Evolutionary conservation across 202 grass and related monocot species (phyloP).

Genomic region (Schoenoplectus triqueter): DNA sequence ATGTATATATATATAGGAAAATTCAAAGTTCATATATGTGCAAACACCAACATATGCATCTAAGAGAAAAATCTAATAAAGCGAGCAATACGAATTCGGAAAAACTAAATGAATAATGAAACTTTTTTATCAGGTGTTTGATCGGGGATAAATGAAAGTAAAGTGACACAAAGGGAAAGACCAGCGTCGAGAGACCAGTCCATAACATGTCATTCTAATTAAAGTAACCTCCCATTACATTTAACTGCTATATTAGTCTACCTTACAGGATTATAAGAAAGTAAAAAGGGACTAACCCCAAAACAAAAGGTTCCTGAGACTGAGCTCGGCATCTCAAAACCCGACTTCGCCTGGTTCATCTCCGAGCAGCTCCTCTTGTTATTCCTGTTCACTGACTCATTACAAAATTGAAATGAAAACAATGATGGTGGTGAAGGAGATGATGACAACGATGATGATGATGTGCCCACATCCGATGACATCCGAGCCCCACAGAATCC

Average conservation of each 20-base stretch:
- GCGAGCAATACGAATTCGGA: background rate
- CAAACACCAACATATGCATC: background rate
- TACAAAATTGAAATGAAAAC: conserved; percentile 45
- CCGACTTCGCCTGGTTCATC: conserved; percentile 62
- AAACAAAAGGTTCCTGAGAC: conserved; percentile 57
- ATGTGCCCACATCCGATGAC: conserved; percentile 37
- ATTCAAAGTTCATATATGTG: background rate
- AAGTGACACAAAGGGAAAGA: too few relatives aligned
- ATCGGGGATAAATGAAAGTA: too few relatives aligned
- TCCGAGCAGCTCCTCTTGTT: conserved; percentile 70
- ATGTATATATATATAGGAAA: background rate
- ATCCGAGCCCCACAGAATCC: conserved; percentile 58
- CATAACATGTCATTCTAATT: background rate
- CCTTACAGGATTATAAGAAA: background rate
- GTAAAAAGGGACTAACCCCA: conserved; percentile 55
- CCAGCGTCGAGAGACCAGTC: too few relatives aligned
- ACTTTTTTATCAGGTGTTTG: background rate
- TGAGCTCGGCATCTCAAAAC: conserved; percentile 34
- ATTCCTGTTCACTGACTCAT: conserved; percentile 34
- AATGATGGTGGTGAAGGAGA: conserved; percentile 51
- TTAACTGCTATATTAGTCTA: background rate
- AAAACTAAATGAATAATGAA: background rate
- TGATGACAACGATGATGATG: background rate
- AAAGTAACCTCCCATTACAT: background rate
- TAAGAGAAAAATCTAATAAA: background rate